Base-by-base conservation (phyloP, 2,329 filamentous ascomycete species). In the Colletotrichum somersetense region DNA sequence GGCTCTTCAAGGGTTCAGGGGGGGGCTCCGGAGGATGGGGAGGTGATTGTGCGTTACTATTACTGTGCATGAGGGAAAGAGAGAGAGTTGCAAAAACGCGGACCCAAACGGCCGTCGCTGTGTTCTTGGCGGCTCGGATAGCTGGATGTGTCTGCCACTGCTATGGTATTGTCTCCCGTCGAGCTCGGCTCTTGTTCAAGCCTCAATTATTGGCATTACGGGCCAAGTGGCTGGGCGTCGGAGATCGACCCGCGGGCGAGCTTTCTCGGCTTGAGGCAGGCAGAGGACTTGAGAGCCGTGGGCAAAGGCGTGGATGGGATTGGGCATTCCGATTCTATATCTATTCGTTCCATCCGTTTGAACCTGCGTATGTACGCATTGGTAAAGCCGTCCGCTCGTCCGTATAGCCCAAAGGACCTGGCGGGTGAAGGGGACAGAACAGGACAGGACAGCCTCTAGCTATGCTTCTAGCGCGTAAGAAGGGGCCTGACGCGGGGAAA, bases 201-300 rank as follows among this genome's bases (percentile, higher is more conserved):
- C 66, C 69, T 72, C 66, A 69, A 42, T 46, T 46, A 56, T 65
- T 72, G 69, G 69, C 66, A 69, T 69, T 33, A 20, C 59, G 69
- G 59, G 66, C 66, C 69, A 69, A 72, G 59, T 66, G 59, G 48
- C 69, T 72, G 55, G 66, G 55, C 66, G 56, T 72, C 52, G 53
- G 46, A 48, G 26, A 72, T 64, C 58, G 44, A 52, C 61, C 59
- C 53, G 23, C 40, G 58, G 57, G 59, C 35, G 46, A n/a, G 63
- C 63, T 62, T 67, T 23, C n/a, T 62, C 56, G 63, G 56, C 50
- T 62, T 46, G n/a, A 20, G 56, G 38, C 12, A 46, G 46, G 20
- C 59, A 38, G 30, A 50, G 35, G 35, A 4, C 1, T 1, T 6
- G 40, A n/a, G 40, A 55, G 50, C 35, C 50, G 65, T 12, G 12